Evolutionary conservation across 2,329 filamentous ascomycete genomes (phyloP), one percentile per base, ranked within the genome.

Genomic region (Talaromyces sp.): DNA sequence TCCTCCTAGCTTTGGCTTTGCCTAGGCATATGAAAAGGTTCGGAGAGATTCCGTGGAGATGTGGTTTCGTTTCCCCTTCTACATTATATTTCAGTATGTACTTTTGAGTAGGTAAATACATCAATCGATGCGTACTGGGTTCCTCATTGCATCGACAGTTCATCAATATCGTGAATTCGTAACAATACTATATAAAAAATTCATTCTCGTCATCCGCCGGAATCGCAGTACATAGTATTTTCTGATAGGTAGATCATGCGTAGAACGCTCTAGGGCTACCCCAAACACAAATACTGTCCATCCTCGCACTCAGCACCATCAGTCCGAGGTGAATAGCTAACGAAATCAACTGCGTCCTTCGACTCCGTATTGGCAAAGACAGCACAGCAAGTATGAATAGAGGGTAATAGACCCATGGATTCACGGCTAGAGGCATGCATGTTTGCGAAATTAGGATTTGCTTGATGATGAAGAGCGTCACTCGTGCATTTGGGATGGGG

Each of bases 371-470:
- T 11, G 79, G 68, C 16, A 86, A 76, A 68, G 93, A 91, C 13
- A 92, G 70, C 1, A 85, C 86, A 9, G 91, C 92, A 8, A 94
- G 75, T 3, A 85, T 77, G 4, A 96, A 78, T 1, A 96, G 79
- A 3, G 90, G 87, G 69, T 89, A 88, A 4, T 87, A 82, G 4
- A 93, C 78, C 75, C 85, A 85, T 7, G 86, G 80, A 52, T 85
- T 88, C n/a, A 86, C 83, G 50, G 87, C 87, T 65, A 88, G 88
- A 0, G 92, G 92, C 74, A 87, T 87, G 75, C 93, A 97, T 0
- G 89, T 85, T 56, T 84, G 82, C 2, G 85, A 83, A 10, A 95
- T 77, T 0, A 87, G 86, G 13, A 84, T 78, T 9, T 93, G 78
- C 75, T 96, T 97, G 59, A 84, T 69, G 6, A 89, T 74, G 70